Conservation (phyloP, 2,329 filamentous ascomycete genomes). For the Alternaria solani region DNA sequence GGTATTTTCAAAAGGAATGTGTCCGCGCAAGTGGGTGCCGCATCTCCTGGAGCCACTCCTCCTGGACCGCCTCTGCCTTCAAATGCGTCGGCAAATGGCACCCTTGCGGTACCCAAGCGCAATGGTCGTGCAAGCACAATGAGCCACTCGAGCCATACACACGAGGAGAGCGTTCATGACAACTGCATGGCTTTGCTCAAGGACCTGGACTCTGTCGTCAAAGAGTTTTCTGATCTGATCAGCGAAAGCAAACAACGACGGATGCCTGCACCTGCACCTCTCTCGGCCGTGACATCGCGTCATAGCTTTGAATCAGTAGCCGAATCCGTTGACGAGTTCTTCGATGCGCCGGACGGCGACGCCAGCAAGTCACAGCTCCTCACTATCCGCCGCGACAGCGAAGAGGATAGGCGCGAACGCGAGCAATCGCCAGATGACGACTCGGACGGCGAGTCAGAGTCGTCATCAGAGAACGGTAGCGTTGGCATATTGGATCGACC, state of each 20-base stretch:
- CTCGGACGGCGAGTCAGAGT: conserved; percentile 66
- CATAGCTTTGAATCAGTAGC: conserved; percentile 79
- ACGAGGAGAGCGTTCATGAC: conserved; percentile 75
- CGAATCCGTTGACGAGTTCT: conserved; percentile 83
- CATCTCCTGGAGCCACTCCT: conserved; percentile 50
- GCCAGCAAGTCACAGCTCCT: conserved; percentile 68
- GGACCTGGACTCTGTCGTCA: conserved; percentile 83
- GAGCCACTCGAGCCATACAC: conserved; percentile 59
- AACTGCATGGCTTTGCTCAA: conserved; percentile 83
- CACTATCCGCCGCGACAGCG: conserved; percentile 73
- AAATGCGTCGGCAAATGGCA: conserved; percentile 38
- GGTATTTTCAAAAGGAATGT: conserved; percentile 58
- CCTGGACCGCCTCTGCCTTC: conserved; percentile 48
- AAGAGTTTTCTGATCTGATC: conserved; percentile 81
- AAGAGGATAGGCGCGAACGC: conserved; percentile 58
- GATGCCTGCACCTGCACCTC: conserved; percentile 60
- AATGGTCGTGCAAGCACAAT: conserved; percentile 32
- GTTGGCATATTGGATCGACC: conserved; percentile 51
- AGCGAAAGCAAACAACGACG: conserved; percentile 81
- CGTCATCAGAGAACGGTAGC: conserved; percentile 66
- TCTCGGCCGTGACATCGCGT: conserved; percentile 54
- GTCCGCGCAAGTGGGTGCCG: conserved; percentile 63
- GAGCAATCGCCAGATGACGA: conserved; percentile 50
- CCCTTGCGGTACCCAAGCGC: conserved; percentile 49
- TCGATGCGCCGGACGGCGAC: conserved; percentile 77